Evolutionary conservation across 2,329 filamentous ascomycete species (phyloP), one percentile per base, ranked within the genome.

Genomic region (Aspergillus calidoustus): DNA sequence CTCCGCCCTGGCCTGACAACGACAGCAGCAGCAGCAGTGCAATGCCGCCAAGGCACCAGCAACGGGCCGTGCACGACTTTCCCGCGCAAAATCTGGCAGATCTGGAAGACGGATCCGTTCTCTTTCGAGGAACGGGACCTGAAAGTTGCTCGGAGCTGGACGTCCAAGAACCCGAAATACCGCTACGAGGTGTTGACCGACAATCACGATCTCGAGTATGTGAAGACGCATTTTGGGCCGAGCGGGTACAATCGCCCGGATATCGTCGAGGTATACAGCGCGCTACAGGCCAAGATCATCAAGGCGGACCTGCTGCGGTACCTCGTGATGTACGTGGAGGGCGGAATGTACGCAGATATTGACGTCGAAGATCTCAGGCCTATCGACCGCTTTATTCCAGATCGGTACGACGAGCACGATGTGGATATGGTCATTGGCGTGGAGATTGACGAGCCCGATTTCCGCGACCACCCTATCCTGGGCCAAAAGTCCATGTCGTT

Each of bases 11-110:
- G 34, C 13, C 34, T 15, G 34, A 41, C 15, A 41, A 1, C 25
- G 6, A 28, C 38, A 5, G 13, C 41, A 44, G 31, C n/a, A 44
- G 23, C 8, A 38, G 34, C 17, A 11, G 38, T 3, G 28, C 54
- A 3, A 11, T 19, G 23, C 15, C 44, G 13, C 17, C n/a, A 25
- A 3, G n/a, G 2, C 17, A 19, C 57, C n/a, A 41, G 30, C 4
- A 11, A 22, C 31, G 34, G 34, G 9, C 34, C 2, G 3, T 47
- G 44, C 44, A 49, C 31, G 28, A 8, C n/a, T 15, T 91, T 87
- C 68, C 89, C 83, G 6, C 82, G 82, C 59, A 92, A 91, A 76
- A 89, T 92, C 66, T 92, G 89, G 89, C 89, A 92, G 75, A 89
- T 87, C 0, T 92, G 89, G 89, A 92, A 91, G 73, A 84, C 89